These are phyloP conservation scores for Termitomyces sp. DNA, from an alignment of 768 basidiomycete genomes.

Conservation along the genomic window DNA sequence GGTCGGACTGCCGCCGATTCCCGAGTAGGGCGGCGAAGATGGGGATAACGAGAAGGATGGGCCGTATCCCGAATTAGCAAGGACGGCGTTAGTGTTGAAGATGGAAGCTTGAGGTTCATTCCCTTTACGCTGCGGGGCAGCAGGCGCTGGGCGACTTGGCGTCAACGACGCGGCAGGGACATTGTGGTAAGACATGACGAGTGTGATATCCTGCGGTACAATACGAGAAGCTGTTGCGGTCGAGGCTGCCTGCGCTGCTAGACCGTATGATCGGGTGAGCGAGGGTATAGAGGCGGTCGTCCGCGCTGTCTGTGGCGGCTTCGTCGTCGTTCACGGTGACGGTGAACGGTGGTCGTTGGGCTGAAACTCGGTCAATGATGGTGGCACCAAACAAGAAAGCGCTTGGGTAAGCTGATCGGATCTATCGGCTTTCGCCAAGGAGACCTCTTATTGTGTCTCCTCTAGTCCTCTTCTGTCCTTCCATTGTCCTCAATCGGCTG, in stretches of 20 bases:
- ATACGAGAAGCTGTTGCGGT: conserved; percentile 1
- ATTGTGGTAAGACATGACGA: conserved; percentile 31
- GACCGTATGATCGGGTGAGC: background rate
- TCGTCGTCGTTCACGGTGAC: conserved; percentile 10
- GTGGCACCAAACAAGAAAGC: conserved; percentile 10
- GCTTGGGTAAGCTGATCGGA: conserved; percentile 13
- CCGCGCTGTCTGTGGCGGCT: conserved; percentile 1
- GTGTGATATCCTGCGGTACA: background rate
- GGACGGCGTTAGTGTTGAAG: conserved; percentile 33
- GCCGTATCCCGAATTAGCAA: conserved; percentile 53
- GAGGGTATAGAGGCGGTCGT: conserved; percentile 5
- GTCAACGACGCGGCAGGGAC: conserved; percentile 54
- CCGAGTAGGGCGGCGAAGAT: conserved; percentile 59
- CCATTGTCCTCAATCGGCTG: too few species aligned
- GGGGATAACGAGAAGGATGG: conserved; percentile 50
- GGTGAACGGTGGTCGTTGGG: conserved; percentile 5
- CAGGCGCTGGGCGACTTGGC: conserved; percentile 74
- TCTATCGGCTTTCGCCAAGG: conserved; percentile 18
- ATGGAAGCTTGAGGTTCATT: conserved; percentile 26
- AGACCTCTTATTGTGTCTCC: background rate
- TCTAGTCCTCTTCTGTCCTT: background rate
- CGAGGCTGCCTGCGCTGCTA: conserved; percentile 5
- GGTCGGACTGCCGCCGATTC: conserved; percentile 79
- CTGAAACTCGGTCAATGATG: conserved; percentile 8
- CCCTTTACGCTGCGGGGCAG: conserved; percentile 50